A percentile compares a stretch with the other conserved stretches of the same genome.
phyloP scores from a whole-genome alignment of 106 monocot species.

The Dendrobium nobile region DNA sequence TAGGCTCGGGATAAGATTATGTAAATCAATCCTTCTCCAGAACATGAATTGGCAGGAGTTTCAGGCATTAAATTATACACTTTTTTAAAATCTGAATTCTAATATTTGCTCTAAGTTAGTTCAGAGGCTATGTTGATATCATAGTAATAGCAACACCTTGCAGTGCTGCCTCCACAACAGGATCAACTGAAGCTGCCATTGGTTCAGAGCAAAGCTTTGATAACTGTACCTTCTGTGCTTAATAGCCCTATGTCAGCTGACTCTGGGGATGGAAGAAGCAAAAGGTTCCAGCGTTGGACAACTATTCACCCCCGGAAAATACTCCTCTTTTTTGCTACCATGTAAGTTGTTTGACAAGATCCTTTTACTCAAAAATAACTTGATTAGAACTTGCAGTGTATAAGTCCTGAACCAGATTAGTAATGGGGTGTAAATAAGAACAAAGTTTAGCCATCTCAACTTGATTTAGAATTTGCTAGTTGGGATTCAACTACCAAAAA shows the following conservation, averaged over 20 bases:
- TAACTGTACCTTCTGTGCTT: slow-evolving; percentile 22
- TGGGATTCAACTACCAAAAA: no score
- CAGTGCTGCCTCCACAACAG: slow-evolving; percentile 52
- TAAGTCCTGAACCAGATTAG: neutral
- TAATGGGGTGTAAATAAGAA: neutral
- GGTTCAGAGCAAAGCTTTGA: slow-evolving; percentile 40
- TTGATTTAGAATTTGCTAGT: no score
- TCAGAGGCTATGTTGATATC: no score
- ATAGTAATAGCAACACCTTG: neutral
- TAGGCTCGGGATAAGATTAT: no score
- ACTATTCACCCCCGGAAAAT: slow-evolving; percentile 70
- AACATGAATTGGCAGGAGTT: no score
- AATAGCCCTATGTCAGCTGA: slow-evolving; percentile 32
- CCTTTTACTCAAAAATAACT: neutral
- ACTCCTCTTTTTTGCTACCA: slow-evolving; percentile 80
- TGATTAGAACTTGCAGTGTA: neutral
- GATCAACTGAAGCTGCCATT: slow-evolving; percentile 67
- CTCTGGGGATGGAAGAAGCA: slow-evolving; percentile 49
- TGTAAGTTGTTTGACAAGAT: slow-evolving; percentile 41
- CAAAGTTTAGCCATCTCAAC: no score
- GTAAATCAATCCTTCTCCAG: no score
- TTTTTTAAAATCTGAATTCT: no score
- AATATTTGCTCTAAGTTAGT: no score
- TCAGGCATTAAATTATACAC: no score
- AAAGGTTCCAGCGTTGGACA: slow-evolving; percentile 44